These are phyloP conservation scores for Mycena galopus DNA, from an alignment of 768 basidiomycete genomes.

Conservation along the genomic window DNA sequence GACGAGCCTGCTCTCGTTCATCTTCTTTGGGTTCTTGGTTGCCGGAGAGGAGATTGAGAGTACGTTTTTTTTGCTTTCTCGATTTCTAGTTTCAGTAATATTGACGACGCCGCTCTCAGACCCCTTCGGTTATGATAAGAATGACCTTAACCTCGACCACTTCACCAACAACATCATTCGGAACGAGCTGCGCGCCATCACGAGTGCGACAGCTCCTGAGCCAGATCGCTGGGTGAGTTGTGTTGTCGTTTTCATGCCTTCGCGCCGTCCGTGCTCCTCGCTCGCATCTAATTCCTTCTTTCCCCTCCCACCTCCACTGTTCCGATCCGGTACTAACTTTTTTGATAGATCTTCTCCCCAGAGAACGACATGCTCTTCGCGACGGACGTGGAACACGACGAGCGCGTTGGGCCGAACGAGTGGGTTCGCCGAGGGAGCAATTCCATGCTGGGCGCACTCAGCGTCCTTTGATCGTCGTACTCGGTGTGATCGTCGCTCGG, in stretches of 20 bases:
- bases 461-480: slow-evolving; percentile 8
- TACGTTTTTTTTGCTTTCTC: slow-evolving; percentile 48
- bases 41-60: slow-evolving; percentile 84
- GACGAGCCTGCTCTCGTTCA: slow-evolving; percentile 68
- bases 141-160: slow-evolving; percentile 80
- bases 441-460: slow-evolving; percentile 59
- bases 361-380: slow-evolving; percentile 72
- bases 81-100: not conserved
- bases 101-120: slow-evolving; percentile 42
- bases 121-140: slow-evolving; percentile 79
- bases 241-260: not conserved
- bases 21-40: slow-evolving; percentile 81
- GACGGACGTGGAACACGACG: slow-evolving; percentile 45
- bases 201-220: slow-evolving; percentile 71
- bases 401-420: slow-evolving; percentile 64
- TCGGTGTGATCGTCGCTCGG: no score
- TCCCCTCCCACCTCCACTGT: no score
- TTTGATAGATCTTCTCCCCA: slow-evolving; percentile 59
- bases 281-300: no score
- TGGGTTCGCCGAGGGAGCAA: slow-evolving; percentile 67
- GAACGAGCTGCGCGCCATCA: slow-evolving; percentile 73
- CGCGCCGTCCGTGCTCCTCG: no score
- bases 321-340: not conserved
- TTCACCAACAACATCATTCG: slow-evolving; percentile 80
- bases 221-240: slow-evolving; percentile 60